Evolutionary conservation across 768 basidiomycete species (phyloP).

Genomic region (Amanita inopinata): DNA sequence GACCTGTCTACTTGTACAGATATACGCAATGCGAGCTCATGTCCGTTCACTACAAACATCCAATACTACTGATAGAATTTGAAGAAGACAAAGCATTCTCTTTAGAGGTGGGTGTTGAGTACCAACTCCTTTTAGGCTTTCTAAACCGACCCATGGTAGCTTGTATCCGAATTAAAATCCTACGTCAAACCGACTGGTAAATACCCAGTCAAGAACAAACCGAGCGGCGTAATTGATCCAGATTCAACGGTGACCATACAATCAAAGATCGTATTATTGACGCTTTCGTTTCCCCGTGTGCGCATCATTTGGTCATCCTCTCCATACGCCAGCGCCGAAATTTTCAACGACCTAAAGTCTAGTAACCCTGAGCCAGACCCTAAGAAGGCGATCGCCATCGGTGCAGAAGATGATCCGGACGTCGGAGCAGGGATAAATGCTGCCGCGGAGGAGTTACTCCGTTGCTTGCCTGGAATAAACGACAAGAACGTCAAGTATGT

Average conservation of each 20-base stretch:
- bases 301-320: constrained; percentile 98
- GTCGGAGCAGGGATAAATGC: constrained; percentile 60
- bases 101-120: constrained; percentile 49
- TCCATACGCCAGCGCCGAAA: constrained; percentile 83
- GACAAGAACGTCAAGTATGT: constrained; percentile 81
- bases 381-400: constrained; percentile 63
- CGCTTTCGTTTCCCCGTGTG: constrained; percentile 82
- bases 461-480: constrained; percentile 76
- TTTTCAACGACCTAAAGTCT: constrained; percentile 85
- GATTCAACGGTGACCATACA: constrained; percentile 54
- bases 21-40: constrained; percentile 97
- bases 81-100: constrained; percentile 96
- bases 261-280: constrained; percentile 86
- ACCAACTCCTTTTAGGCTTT: background rate
- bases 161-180: constrained; percentile 55
- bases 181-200: constrained; percentile 53
- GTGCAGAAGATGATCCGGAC: constrained; percentile 67
- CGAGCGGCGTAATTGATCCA: constrained; percentile 14
- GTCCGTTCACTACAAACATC: constrained; percentile 93
- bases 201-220: constrained; percentile 46
- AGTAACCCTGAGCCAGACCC: constrained; percentile 77
- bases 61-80: constrained; percentile 90
- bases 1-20: constrained; percentile 28
- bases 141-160: constrained; percentile 24
- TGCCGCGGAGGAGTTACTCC: constrained; percentile 75